These are phyloP conservation scores for Cavenderia fasciculata DNA, from an alignment of 78 protist genomes.

Conservation along the genomic window DNA sequence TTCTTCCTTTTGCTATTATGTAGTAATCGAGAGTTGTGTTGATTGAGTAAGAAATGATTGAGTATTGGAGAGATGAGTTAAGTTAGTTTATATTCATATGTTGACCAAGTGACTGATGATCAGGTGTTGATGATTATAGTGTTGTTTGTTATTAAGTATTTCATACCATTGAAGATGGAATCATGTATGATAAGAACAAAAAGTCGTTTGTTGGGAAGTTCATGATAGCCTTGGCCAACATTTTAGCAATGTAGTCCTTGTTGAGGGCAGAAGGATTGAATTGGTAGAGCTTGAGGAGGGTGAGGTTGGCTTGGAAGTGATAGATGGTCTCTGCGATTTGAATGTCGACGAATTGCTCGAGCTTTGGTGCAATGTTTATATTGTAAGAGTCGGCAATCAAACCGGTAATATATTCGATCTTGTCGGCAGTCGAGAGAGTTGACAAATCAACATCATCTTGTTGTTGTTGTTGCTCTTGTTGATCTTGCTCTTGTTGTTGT, in stretches of 20 bases:
- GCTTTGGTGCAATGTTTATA: slow-evolving; percentile 50
- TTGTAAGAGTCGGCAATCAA: slow-evolving; percentile 58
- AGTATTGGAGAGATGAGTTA: too few species aligned
- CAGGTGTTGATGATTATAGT: too few species aligned
- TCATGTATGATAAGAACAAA: slow-evolving; percentile 65
- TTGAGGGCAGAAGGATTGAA: slow-evolving; percentile 69
- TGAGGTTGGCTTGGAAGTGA: slow-evolving; percentile 65
- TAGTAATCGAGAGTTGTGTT: too few species aligned
- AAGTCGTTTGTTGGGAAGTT: slow-evolving; percentile 77
- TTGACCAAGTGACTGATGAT: too few species aligned
- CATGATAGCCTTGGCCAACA: slow-evolving; percentile 72
- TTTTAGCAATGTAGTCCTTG: slow-evolving; percentile 65
- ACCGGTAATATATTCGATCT: slow-evolving; percentile 30
- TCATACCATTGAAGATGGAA: slow-evolving; percentile 64
- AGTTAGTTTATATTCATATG: too few species aligned
- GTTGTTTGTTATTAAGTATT: too few species aligned
- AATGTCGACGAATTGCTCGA: slow-evolving; percentile 69
- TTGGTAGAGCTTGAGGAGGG: slow-evolving; percentile 67
- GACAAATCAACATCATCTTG: slow-evolving; percentile 23
- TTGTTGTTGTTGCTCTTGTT: slow-evolving; percentile 26
- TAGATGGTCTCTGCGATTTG: slow-evolving; percentile 54
- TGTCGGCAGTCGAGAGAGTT: slow-evolving; percentile 2
- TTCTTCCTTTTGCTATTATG: slow-evolving; percentile 70
- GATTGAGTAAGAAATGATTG: too few species aligned
- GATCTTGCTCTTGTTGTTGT: not conserved